Percentiles rank a stretch among this genome's conserved stretches.
These are phyloP conservation scores for Beauveria pseudobassiana DNA, from an alignment of 2,329 filamentous ascomycete species.

Conservation along the genomic window DNA sequence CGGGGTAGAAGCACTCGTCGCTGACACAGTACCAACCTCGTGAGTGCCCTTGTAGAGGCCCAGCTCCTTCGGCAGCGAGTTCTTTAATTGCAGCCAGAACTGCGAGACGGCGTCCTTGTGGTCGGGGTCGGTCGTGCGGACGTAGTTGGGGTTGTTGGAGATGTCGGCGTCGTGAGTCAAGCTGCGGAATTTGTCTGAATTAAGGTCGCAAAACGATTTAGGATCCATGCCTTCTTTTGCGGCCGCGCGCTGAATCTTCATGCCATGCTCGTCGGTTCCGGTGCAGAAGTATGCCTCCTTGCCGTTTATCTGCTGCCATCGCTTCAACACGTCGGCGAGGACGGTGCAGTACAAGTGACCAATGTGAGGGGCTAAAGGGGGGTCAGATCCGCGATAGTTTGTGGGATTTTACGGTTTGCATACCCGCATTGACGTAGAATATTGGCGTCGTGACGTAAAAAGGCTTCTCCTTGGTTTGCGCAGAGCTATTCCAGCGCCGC, in stretches of 20 bases:
- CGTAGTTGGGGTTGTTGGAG: constrained; percentile 76
- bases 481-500: constrained; percentile 25
- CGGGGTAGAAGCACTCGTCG: constrained; percentile 93
- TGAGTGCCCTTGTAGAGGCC: constrained; percentile 82
- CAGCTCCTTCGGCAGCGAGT: constrained; percentile 46
- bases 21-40: constrained; percentile 92
- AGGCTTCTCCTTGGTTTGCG: constrained; percentile 50
- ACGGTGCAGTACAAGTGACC: constrained; percentile 94
- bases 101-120: constrained; percentile 82
- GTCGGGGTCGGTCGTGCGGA: constrained; percentile 78
- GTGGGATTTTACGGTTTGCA: neutral
- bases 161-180: constrained; percentile 65
- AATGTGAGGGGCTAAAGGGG: constrained; percentile 69
- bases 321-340: constrained; percentile 81
- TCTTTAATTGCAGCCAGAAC: constrained; percentile 74
- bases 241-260: constrained; percentile 92
- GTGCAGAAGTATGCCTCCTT: constrained; percentile 69
- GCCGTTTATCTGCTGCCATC: constrained; percentile 77
- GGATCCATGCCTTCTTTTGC: constrained; percentile 61
- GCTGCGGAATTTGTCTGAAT: constrained; percentile 69
- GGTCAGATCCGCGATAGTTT: constrained; percentile 9
- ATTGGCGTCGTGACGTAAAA: constrained; percentile 96
- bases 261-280: constrained; percentile 93
- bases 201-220: constrained; percentile 82
- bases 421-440: constrained; percentile 96